A percentile compares a stretch with the other conserved stretches of the same genome.
These are phyloP conservation scores for Candida neerlandica DNA, from an alignment of 1,139 yeast genomes.

Conservation along the genomic window DNA sequence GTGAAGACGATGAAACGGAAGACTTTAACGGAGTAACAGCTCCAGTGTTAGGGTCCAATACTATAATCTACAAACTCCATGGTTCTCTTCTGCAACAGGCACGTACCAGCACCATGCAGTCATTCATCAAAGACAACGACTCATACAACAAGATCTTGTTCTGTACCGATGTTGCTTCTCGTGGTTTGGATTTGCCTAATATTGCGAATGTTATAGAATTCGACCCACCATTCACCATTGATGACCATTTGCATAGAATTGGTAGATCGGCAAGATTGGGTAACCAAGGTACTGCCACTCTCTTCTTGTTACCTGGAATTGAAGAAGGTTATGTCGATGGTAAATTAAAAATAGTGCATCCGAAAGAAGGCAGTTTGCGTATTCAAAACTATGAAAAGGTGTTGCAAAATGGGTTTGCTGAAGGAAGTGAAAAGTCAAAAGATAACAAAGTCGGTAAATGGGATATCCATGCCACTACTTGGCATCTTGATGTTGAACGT, in stretches of 20 bases:
- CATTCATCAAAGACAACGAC: conserved; percentile 49
- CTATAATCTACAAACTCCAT: conserved; percentile 75
- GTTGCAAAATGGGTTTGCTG: conserved; percentile 64
- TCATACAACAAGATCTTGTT: conserved; percentile 65
- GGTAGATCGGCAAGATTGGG: conserved; percentile 81
- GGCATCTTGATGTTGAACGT: conserved; percentile 90
- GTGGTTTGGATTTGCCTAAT: conserved; percentile 71
- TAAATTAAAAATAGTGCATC: conserved; percentile 55
- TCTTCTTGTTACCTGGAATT: conserved; percentile 82
- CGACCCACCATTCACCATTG: conserved; percentile 71
- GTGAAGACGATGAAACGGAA: conserved; percentile 26
- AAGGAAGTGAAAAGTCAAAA: conserved; percentile 21
- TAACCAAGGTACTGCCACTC: conserved; percentile 60
- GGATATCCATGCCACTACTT: conserved; percentile 95
- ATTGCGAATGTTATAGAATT: conserved; percentile 66
- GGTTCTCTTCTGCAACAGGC: conserved; percentile 86
- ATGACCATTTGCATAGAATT: conserved; percentile 72
- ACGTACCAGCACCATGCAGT: conserved; percentile 74
- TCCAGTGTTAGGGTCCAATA: conserved; percentile 52
- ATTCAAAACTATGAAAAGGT: conserved; percentile 52
- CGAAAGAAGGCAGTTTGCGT: conserved; percentile 48
- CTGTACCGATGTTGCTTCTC: conserved; percentile 79
- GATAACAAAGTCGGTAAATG: conserved; percentile 54
- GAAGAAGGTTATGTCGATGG: conserved; percentile 82
- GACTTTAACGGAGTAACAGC: conserved; percentile 51